These are phyloP conservation scores for Epichloe glyceriae DNA, from an alignment of 2,329 filamentous ascomycete species.

Conservation along the genomic window DNA sequence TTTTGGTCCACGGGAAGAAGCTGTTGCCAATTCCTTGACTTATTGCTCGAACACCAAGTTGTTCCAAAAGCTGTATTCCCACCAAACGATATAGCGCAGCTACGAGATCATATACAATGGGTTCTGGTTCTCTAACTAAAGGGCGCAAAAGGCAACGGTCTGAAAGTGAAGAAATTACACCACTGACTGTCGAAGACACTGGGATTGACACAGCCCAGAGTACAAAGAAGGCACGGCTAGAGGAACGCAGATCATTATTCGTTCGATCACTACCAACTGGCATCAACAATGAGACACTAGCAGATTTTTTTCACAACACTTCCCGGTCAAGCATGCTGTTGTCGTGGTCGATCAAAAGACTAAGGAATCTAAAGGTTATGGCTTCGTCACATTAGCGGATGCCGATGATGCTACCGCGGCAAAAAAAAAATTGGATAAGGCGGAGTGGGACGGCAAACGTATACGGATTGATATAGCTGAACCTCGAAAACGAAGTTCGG, in stretches of 20 bases:
- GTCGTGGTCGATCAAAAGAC: slow-evolving; percentile 78
- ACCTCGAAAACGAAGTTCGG: slow-evolving; percentile 56
- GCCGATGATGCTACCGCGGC: slow-evolving; percentile 78
- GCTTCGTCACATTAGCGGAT: slow-evolving; percentile 94
- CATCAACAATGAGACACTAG: slow-evolving; percentile 69
- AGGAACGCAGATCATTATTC: slow-evolving; percentile 65
- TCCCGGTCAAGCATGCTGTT: slow-evolving; percentile 90
- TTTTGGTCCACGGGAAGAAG: neutral
- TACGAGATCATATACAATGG: neutral
- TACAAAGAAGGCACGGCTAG: slow-evolving; percentile 44
- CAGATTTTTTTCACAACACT: slow-evolving; percentile 83
- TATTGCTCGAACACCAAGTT: neutral
- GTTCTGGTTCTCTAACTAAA: slow-evolving; percentile 7
- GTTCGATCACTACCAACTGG: slow-evolving; percentile 71
- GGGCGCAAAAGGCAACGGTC: slow-evolving; percentile 24
- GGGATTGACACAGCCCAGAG: slow-evolving; percentile 19
- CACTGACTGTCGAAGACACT: slow-evolving; percentile 18
- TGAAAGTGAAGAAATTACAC: slow-evolving; percentile 19
- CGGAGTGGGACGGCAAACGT: slow-evolving; percentile 64
- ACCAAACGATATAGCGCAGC: neutral
- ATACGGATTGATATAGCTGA: slow-evolving; percentile 83
- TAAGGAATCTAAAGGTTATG: slow-evolving; percentile 81
- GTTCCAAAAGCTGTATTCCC: neutral
- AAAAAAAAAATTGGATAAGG: slow-evolving; percentile 66
- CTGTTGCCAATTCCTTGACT: neutral